Conservation (phyloP, 164 flowering plant genomes). For the Cinnamomum micranthum region DNA sequence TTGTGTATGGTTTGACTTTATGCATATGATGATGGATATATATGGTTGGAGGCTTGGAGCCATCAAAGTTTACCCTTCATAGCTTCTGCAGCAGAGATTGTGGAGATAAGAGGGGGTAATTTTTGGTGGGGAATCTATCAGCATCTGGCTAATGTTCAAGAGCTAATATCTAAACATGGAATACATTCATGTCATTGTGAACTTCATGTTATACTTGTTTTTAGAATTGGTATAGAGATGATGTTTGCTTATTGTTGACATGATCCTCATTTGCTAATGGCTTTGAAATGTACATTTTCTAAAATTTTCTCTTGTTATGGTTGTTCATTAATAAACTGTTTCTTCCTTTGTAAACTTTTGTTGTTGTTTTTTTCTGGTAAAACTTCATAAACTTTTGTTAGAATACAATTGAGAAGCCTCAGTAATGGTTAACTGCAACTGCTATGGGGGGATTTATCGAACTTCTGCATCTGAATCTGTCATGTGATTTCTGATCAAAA, state of each 20-base stretch:
- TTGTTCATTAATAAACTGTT: neutral
- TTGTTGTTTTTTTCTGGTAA: neutral
- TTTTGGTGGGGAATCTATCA: conserved; percentile 1
- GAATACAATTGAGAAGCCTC: neutral
- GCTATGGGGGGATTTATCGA: too few relatives aligned
- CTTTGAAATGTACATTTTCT: neutral
- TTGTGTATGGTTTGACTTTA: neutral
- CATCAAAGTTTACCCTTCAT: neutral
- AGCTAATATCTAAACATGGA: conserved; percentile 10
- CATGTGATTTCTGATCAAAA: neutral
- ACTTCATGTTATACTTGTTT: conserved; percentile 4
- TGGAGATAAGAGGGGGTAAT: neutral
- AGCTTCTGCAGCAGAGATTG: neutral
- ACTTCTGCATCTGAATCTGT: neutral
- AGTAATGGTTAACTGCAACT: neutral
- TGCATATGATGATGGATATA: neutral
- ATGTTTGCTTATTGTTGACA: conserved; percentile 6
- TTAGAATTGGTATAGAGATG: conserved; percentile 2
- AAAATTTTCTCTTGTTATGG: too few relatives aligned
- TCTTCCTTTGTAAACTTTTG: neutral
- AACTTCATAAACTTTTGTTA: neutral
- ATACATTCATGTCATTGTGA: conserved; percentile 7
- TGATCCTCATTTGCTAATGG: neutral
- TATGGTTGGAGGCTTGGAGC: neutral
- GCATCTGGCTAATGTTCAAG: conserved; percentile 3